Base-by-base conservation (phyloP, 768 basidiomycete species). In the Heimioporus sp. region DNA sequence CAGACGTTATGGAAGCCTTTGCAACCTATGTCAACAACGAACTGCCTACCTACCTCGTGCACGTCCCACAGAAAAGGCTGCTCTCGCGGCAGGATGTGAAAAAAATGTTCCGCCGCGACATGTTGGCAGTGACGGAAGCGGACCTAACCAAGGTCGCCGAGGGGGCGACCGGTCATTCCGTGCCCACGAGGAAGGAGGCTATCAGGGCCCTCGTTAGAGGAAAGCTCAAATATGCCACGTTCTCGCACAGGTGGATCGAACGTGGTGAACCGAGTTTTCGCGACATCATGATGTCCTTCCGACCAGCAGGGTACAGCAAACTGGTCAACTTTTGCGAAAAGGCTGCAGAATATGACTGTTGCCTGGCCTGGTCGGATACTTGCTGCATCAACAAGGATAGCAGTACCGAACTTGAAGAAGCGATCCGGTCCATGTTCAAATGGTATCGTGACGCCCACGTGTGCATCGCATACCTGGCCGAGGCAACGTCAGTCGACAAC, bases 341-440 rank as follows among this genome's bases (percentile, higher is more conserved):
- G 34, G 66, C 68, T 19, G 56, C 49, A 0, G 65, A 61, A 35
- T 69, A 67, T 32, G 65, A 36, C 0, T 69, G 68, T 21, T 19
- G 28, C 12, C 55, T 68, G 3, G 70, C 64, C 31, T 72, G 68
- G 68, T 67, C 64, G n/a, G 70, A 72, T 32, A 72, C 70, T 15
- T 68, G 64, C 11, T 70, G 68, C 24, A 70, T 70, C 41, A 65
- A 70, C 45, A 71, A 70, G 8, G 60, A 67, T 9, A 70, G 68
- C 46, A 70, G 70, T 40, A 59, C 70, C 1, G 68, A 70, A 36
- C 68, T 70, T 3, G 65, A 71, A 46, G 66, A 69, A 46, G 67
- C 66, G 1, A 67, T 69, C 31, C 64, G 63, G n/a, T 67, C 67
- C 30, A 69, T 67, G 67, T 67, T 67, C 51, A 67, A 65, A 52